Evolutionary conservation across 139 green algal species (phyloP).

Genomic region (Nannochloris sp.): DNA sequence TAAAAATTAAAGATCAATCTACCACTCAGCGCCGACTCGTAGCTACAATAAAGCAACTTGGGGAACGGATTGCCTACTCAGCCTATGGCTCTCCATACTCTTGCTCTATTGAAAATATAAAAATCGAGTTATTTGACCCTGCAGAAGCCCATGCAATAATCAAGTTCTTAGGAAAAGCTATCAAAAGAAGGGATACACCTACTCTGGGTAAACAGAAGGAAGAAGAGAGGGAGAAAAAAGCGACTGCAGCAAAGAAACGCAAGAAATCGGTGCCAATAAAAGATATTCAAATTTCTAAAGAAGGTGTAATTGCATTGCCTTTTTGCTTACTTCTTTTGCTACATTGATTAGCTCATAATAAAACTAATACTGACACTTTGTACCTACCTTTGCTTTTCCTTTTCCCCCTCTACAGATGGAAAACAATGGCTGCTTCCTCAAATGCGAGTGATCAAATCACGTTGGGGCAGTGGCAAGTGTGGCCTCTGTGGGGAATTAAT

Average conservation of each 20-base stretch:
- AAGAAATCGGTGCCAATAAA: too few relatives aligned
- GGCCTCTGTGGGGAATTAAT: background rate
- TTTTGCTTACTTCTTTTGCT: background rate
- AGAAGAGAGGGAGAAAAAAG: background rate
- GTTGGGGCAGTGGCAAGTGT: slow-evolving; percentile 4
- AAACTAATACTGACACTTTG: background rate
- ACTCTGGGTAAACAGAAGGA: background rate
- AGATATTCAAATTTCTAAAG: too few relatives aligned
- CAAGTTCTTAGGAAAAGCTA: background rate
- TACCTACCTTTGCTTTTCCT: too few relatives aligned
- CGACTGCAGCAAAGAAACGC: too few relatives aligned
- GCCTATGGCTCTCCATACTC: slow-evolving; percentile 13
- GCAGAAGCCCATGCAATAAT: background rate
- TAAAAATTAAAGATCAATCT: background rate
- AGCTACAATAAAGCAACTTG: background rate
- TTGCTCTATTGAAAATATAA: background rate
- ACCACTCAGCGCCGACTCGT: background rate
- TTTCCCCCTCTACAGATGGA: background rate
- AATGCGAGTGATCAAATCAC: slow-evolving; percentile 14
- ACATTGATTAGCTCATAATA: background rate
- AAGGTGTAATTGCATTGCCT: too few relatives aligned
- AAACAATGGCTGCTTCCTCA: background rate
- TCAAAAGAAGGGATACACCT: slow-evolving; percentile 7
- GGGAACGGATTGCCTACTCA: background rate
- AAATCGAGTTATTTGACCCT: background rate